Evolutionary conservation across 1,284 basidiomycete species (phyloP), one percentile per base, ranked within the genome.

Genomic region (Puccinia polysora): DNA sequence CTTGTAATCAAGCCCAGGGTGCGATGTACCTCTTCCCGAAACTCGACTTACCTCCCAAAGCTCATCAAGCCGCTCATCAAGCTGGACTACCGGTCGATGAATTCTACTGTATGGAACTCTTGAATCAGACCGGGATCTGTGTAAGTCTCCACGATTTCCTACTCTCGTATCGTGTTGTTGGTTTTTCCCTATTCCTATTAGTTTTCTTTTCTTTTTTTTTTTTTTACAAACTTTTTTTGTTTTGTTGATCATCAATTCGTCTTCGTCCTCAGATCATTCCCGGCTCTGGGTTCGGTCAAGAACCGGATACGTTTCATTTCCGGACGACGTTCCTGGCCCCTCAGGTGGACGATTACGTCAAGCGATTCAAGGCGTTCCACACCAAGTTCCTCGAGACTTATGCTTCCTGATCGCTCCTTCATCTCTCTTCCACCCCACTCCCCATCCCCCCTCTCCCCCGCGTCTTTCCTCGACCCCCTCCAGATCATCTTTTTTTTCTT

Each of bases 221-320:
- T 20, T 4, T 10, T 28, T 25, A 10, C 32, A 20, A 18, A n/a
- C 32, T 59, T 34, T 2, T 30, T 20, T 56, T 2, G 36, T 38
- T 43, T 32, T 12, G 12, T 10, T 4, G 32, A 3, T 38, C n/a
- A 20, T 14, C 18, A 7, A 25, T 30, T 7, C 45, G 25, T 14
- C 18, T 2, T 30, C 14, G 18, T 20, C 12, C 32, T 15, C 20
- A 72, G 69, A 50, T 91, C 25, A 89, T 96, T 0, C 89, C 91
- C 7, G 93, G 93, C 0, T 88, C 86, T 67, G 93, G 93, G 7
- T 96, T 97, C 78, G 92, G 93, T 2, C 93, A 96, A 82, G 87
- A 85, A 81, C 86, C 87, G 60, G 90, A 88, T 38, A 88, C 91
- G 77, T 87, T 86, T 81, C 92, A 97, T 81, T 88, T 95, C 78